These are phyloP conservation scores for Miscanthus lutarioriparius DNA, from an alignment of 176 grass and related monocot species.

Conservation along the genomic window DNA sequence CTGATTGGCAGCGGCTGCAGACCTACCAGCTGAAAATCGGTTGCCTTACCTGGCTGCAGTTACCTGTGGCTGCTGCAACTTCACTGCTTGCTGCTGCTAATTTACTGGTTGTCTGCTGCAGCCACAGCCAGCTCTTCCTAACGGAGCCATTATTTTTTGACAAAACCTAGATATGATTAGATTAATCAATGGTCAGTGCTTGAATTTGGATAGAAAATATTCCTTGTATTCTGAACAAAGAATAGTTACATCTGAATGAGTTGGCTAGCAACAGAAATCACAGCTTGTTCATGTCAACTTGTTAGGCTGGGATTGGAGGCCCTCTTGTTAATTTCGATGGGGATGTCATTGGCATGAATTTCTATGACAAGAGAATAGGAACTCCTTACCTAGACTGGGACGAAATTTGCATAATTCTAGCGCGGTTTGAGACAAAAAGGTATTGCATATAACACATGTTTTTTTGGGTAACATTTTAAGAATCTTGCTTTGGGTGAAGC, in stretches of 20 bases:
- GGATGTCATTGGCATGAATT: background rate
- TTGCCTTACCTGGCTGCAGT: background rate
- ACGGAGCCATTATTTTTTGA: background rate
- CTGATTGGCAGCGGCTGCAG: background rate
- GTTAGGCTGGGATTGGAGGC: slow-evolving; percentile 11
- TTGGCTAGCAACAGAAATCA: background rate
- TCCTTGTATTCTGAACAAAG: background rate
- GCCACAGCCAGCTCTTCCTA: too few relatives aligned
- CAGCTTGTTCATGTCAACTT: background rate
- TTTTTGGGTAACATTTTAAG: background rate
- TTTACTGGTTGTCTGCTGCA: background rate
- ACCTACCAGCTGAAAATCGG: background rate
- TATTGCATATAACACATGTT: slow-evolving; percentile 1
- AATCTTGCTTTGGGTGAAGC: background rate
- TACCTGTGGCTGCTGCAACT: background rate
- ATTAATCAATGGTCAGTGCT: background rate
- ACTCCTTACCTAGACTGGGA: background rate
- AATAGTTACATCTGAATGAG: background rate
- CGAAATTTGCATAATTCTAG: background rate
- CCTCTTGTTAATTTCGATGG: slow-evolving; percentile 1
- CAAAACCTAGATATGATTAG: background rate
- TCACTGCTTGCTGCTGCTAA: background rate
- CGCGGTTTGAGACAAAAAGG: background rate
- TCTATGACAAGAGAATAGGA: slow-evolving; percentile 4
- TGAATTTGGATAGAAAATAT: background rate